A percentile compares a stretch with the other conserved stretches of the same genome.
phyloP scores from a whole-genome alignment of 2,329 filamentous ascomycete species.

The Diaporthe sp. region DNA sequence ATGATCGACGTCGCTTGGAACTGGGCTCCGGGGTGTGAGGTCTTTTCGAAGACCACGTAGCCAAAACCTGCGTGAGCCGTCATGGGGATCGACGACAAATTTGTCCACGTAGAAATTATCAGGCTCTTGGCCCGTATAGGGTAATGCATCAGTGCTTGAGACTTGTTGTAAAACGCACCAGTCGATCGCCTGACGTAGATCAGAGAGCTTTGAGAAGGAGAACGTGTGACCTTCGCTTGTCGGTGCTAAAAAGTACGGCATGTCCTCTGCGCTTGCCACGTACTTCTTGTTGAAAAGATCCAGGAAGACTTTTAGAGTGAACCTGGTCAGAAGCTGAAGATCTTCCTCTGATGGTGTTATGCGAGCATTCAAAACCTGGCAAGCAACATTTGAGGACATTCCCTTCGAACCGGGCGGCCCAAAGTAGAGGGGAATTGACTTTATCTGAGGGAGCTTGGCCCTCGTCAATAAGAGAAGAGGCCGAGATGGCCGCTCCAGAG shows the following conservation, averaged over 20 bases:
- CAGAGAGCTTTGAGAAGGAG: constrained; percentile 40
- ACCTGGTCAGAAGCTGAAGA: constrained; percentile 72
- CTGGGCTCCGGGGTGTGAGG: constrained; percentile 73
- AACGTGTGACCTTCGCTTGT: constrained; percentile 47
- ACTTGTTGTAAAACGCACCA: constrained; percentile 68
- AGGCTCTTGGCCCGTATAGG: constrained; percentile 57
- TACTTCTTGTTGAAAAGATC: constrained; percentile 94
- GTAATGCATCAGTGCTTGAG: constrained; percentile 48
- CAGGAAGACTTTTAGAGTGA: constrained; percentile 81
- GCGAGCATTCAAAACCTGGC: constrained; percentile 56
- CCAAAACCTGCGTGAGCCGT: constrained; percentile 74
- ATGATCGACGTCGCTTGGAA: constrained; percentile 67
- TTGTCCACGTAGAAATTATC: constrained; percentile 65
- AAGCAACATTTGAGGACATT: constrained; percentile 68
- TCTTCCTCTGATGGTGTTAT: constrained; percentile 58
- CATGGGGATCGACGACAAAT: constrained; percentile 68
- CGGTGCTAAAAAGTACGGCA: constrained; percentile 90
- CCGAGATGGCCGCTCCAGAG: constrained; percentile 69
- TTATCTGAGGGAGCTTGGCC: constrained; percentile 71
- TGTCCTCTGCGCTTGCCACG: constrained; percentile 68
- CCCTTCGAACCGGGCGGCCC: constrained; percentile 59
- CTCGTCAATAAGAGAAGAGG: constrained; percentile 81
- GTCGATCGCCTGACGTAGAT: constrained; percentile 62
- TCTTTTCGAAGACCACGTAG: constrained; percentile 65
- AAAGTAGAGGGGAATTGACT: constrained; percentile 79